These are phyloP conservation scores for Aulographum hederae DNA, from an alignment of 2,329 filamentous ascomycete species.

Conservation along the genomic window DNA sequence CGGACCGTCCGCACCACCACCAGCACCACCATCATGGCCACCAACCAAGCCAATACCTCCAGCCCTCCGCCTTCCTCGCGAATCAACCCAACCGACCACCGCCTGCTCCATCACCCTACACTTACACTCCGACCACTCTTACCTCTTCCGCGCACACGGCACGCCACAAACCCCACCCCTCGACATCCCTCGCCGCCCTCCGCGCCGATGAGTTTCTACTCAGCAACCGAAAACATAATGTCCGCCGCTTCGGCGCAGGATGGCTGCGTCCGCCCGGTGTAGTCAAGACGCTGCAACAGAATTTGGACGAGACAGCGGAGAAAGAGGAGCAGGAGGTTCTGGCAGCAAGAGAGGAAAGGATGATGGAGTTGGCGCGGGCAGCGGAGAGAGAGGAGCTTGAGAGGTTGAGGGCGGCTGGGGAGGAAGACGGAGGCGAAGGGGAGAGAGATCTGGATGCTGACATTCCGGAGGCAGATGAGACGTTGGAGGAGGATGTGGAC, in stretches of 20 bases:
- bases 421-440: conserved; percentile 20
- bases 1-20: not conserved
- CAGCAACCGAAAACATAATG: conserved; percentile 58
- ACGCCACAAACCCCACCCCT: not conserved
- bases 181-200: conserved; percentile 30
- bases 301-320: conserved; percentile 82
- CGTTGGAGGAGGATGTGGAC: conserved; percentile 23
- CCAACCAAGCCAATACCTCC: too few species aligned
- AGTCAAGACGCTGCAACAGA: conserved; percentile 73
- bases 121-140: too few species aligned
- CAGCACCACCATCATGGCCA: not conserved
- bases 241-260: conserved; percentile 62
- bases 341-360: conserved; percentile 49
- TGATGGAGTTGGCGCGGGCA: conserved; percentile 43
- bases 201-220: conserved; percentile 61
- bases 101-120: too few species aligned
- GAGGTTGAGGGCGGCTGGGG: conserved; percentile 1
- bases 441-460: conserved; percentile 23
- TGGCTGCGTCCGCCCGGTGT: conserved; percentile 88
- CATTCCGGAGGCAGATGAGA: conserved; percentile 20
- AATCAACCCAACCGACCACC: not conserved
- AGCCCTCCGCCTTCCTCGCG: not conserved
- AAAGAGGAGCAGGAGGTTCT: conserved; percentile 62
- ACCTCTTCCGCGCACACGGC: not conserved
- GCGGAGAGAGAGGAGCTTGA: not conserved